These are phyloP conservation scores for Chalciporus chontae DNA, from an alignment of 768 basidiomycete genomes.

Conservation along the genomic window DNA sequence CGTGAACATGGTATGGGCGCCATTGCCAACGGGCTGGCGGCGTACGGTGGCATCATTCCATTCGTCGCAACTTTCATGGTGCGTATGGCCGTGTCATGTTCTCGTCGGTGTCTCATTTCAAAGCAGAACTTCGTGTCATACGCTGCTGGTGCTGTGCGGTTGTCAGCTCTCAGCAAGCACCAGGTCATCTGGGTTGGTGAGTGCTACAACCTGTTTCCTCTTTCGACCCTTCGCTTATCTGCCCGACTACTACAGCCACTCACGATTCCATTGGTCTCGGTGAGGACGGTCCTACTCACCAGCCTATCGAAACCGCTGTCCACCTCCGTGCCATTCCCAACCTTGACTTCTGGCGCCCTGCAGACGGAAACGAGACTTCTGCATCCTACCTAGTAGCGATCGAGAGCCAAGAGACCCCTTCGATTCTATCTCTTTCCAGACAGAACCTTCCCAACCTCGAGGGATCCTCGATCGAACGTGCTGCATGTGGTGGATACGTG, in stretches of 20 bases:
- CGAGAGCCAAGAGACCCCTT: constrained; percentile 72
- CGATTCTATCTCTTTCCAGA: constrained; percentile 77
- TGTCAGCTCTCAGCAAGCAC: constrained; percentile 85
- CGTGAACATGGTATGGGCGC: constrained; percentile 98
- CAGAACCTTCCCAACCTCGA: constrained; percentile 94
- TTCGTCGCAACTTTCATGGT: constrained; percentile 92
- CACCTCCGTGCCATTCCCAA: constrained; percentile 90
- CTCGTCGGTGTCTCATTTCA: constrained; percentile 7
- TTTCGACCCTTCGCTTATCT: neutral
- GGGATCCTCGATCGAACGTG: constrained; percentile 81
- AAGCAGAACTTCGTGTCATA: constrained; percentile 88
- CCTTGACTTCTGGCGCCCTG: constrained; percentile 88
- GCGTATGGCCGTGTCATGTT: constrained; percentile 18
- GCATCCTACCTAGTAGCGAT: constrained; percentile 84
- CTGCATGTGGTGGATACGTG: constrained; percentile 84
- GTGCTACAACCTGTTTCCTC: constrained; percentile 25
- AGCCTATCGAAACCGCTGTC: constrained; percentile 86
- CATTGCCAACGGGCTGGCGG: constrained; percentile 85
- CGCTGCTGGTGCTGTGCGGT: constrained; percentile 86
- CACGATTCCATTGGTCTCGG: constrained; percentile 93
- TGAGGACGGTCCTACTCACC: constrained; percentile 95
- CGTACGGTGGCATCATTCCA: constrained; percentile 90
- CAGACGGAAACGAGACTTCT: constrained; percentile 96
- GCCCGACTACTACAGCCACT: constrained; percentile 51
- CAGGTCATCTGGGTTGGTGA: constrained; percentile 91